A percentile compares a stretch with the other conserved stretches of the same genome.
These are phyloP conservation scores for Physaria fendleri DNA, from an alignment of 345 rosid species.

Conservation along the genomic window DNA sequence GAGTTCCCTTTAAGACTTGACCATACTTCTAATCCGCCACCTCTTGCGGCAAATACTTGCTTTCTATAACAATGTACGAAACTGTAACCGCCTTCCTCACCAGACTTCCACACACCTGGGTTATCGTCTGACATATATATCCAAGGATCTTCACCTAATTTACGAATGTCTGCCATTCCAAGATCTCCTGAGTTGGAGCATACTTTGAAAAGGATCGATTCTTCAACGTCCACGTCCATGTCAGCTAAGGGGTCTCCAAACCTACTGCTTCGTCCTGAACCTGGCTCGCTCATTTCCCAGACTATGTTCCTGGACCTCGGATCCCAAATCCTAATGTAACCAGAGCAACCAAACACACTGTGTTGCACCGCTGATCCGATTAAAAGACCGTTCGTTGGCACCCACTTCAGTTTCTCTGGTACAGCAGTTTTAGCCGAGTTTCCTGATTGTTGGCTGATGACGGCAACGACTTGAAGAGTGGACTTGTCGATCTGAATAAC, in stretches of 20 bases:
- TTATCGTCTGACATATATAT: slow-evolving; percentile 58
- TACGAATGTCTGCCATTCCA: slow-evolving; percentile 78
- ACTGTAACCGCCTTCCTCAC: slow-evolving; percentile 27
- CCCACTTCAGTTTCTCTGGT: slow-evolving; percentile 64
- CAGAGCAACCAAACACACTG: slow-evolving; percentile 85
- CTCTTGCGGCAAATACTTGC: slow-evolving; percentile 78
- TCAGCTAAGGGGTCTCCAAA: slow-evolving; percentile 87
- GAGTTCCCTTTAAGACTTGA: slow-evolving; percentile 38
- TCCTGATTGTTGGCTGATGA: slow-evolving; percentile 64
- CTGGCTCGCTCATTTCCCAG: slow-evolving; percentile 95
- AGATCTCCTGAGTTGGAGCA: slow-evolving; percentile 89
- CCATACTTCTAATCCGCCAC: slow-evolving; percentile 80
- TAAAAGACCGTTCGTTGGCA: slow-evolving; percentile 40
- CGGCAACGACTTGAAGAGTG: slow-evolving; percentile 56
- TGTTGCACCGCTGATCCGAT: slow-evolving; percentile 49
- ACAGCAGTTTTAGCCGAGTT: slow-evolving; percentile 53
- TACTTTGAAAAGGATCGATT: slow-evolving; percentile 51
- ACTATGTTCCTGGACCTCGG: slow-evolving; percentile 51
- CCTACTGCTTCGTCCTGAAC: slow-evolving; percentile 83
- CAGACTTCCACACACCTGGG: slow-evolving; percentile 40
- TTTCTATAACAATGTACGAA: slow-evolving; percentile 55
- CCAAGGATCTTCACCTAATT: slow-evolving; percentile 80
- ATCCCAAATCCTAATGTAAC: slow-evolving; percentile 85
- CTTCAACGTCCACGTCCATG: slow-evolving; percentile 55
- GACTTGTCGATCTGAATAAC: slow-evolving; percentile 69